Conservation (phyloP, 2,329 filamentous ascomycete species). For the Dactylonectria estremocensis region DNA sequence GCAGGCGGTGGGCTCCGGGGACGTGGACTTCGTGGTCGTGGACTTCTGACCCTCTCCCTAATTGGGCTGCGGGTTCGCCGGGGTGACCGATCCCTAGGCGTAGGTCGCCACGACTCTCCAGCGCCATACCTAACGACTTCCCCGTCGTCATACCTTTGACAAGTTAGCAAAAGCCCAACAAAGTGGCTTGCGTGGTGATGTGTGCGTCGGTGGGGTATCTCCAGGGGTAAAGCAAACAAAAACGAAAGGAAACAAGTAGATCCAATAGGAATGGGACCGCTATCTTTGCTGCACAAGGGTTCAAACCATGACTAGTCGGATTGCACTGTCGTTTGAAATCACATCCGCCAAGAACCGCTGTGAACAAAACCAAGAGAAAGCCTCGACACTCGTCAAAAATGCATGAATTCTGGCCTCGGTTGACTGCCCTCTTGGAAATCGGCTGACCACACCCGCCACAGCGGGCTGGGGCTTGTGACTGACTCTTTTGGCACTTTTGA, state of each 20-base stretch:
- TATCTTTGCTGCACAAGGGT: not conserved
- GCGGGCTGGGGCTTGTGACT: slow-evolving; percentile 1
- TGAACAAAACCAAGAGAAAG: not conserved
- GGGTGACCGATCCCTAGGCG: slow-evolving; percentile 66
- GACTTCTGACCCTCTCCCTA: slow-evolving; percentile 52
- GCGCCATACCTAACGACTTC: slow-evolving; percentile 75
- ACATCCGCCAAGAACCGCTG: not conserved
- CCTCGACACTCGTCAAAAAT: slow-evolving; percentile 3
- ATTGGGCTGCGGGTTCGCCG: slow-evolving; percentile 52
- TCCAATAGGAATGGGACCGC: slow-evolving; percentile 7
- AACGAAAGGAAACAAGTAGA: slow-evolving; percentile 20
- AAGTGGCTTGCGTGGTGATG: not conserved
- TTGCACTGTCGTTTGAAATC: slow-evolving; percentile 2
- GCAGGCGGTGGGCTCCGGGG: slow-evolving; percentile 56
- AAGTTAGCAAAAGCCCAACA: slow-evolving; percentile 30
- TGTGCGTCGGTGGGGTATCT: slow-evolving; percentile 10
- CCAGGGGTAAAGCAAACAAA: slow-evolving; percentile 21
- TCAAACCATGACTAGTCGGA: not conserved
- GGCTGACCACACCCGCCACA: slow-evolving; percentile 9
- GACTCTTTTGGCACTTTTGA: too few relatives aligned
- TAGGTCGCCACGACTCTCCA: slow-evolving; percentile 73
- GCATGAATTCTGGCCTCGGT: not conserved
- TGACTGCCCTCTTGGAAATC: not conserved
- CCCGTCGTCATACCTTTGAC: slow-evolving; percentile 70
- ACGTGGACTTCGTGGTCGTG: slow-evolving; percentile 58